Evolutionary conservation across 176 grass and related monocot species (phyloP).

Genomic region (Themeda triandra): DNA sequence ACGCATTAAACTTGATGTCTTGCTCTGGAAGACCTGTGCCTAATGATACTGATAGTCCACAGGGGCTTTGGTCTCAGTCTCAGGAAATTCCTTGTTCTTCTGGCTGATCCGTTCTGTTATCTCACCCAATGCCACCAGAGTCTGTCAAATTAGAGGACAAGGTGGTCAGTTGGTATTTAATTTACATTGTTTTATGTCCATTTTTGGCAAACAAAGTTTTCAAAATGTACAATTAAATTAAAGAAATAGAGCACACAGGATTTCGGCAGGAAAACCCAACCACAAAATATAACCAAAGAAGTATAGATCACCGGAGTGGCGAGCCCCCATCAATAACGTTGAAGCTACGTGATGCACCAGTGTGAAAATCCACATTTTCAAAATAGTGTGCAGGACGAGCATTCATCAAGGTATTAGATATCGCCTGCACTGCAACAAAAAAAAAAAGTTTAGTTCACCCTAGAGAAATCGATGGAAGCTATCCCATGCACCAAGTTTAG

Average conservation of each 20-base stretch:
- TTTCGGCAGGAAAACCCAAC: not conserved
- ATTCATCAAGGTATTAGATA: conserved; percentile 32
- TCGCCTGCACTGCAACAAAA: conserved; percentile 11
- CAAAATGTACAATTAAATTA: not conserved
- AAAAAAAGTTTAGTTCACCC: not conserved
- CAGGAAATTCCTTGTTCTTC: conserved; percentile 36
- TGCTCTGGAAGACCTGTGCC: conserved; percentile 39
- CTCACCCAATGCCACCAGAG: conserved; percentile 45
- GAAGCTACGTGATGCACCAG: conserved; percentile 33
- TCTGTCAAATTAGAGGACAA: conserved; percentile 34
- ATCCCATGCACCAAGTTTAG: not conserved
- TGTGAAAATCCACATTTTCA: conserved; percentile 18
- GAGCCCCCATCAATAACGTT: conserved; percentile 48
- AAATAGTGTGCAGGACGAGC: conserved; percentile 49
- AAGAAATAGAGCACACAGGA: not conserved
- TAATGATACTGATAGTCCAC: conserved; percentile 46
- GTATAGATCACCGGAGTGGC: conserved; percentile 31
- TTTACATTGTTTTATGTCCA: not conserved
- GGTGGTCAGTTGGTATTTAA: not conserved
- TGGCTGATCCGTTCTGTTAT: conserved; percentile 43
- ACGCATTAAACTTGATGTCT: conserved; percentile 31
- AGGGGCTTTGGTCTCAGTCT: conserved; percentile 24
- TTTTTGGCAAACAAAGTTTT: not conserved
- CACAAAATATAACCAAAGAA: not conserved
- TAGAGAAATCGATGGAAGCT: not conserved